These are phyloP conservation scores for Hippophae tibetana DNA, from an alignment of 306 rosid species.

Conservation along the genomic window DNA sequence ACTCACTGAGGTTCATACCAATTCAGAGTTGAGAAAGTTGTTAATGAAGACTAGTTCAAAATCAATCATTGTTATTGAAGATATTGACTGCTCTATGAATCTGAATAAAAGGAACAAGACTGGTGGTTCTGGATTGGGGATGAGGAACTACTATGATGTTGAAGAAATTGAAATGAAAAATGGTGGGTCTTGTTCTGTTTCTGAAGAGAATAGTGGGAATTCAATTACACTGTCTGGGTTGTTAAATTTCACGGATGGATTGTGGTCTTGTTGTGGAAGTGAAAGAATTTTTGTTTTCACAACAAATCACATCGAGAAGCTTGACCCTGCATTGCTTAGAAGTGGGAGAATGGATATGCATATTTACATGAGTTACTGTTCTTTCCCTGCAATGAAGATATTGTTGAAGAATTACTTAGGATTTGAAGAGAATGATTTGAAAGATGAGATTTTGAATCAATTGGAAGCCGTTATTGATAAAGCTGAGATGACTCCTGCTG, in stretches of 20 bases:
- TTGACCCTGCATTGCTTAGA: constrained; percentile 67
- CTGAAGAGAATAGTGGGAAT: not conserved
- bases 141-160: constrained; percentile 16
- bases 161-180: constrained; percentile 29
- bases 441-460: constrained; percentile 17
- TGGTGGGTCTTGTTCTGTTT: constrained; percentile 16
- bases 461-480: constrained; percentile 32
- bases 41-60: constrained; percentile 60
- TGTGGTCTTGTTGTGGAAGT: constrained; percentile 67
- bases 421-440: constrained; percentile 34
- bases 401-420: constrained; percentile 50
- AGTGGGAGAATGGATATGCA: constrained; percentile 76
- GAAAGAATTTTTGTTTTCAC: constrained; percentile 66
- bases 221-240: constrained; percentile 59
- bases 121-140: not conserved
- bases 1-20: constrained; percentile 62
- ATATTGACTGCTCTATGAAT: constrained; percentile 66
- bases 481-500: constrained; percentile 63
- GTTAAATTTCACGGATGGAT: constrained; percentile 64
- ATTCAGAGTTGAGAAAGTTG: constrained; percentile 56
- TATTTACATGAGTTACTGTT: constrained; percentile 51
- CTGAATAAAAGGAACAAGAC: constrained; percentile 65
- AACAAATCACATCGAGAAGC: constrained; percentile 60
- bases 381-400: constrained; percentile 50
- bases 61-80: constrained; percentile 72